Evolutionary conservation across 805 yeast genomes (phyloP).

Genomic region (Pichia nanzhaoensis): DNA sequence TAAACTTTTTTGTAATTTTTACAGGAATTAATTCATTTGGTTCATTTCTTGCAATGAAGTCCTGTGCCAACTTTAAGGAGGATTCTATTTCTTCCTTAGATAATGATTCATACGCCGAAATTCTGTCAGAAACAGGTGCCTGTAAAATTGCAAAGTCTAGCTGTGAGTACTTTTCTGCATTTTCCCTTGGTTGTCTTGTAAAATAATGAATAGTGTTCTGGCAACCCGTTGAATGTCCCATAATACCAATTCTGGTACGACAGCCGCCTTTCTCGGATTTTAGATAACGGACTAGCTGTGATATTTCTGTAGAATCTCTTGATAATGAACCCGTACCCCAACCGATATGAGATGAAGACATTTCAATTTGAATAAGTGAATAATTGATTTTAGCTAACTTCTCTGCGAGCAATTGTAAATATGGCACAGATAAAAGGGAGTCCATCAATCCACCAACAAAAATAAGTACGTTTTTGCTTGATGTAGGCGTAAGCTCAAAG

Average conservation of each 20-base stretch:
- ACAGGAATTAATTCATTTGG: slow-evolving; percentile 45
- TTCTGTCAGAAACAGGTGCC: slow-evolving; percentile 69
- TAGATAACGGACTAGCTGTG: slow-evolving; percentile 48
- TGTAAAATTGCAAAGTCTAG: slow-evolving; percentile 61
- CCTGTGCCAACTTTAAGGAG: slow-evolving; percentile 28
- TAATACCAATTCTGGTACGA: slow-evolving; percentile 46
- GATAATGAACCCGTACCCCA: slow-evolving; percentile 66
- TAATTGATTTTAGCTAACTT: slow-evolving; percentile 41
- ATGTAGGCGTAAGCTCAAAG: slow-evolving; percentile 40
- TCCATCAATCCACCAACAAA: slow-evolving; percentile 71
- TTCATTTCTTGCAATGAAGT: slow-evolving; percentile 38
- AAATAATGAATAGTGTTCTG: slow-evolving; percentile 68
- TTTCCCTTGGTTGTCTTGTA: slow-evolving; percentile 28
- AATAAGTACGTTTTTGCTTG: slow-evolving; percentile 45
- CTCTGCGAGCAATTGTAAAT: slow-evolving; percentile 42
- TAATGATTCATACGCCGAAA: slow-evolving; percentile 28
- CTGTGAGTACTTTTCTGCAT: slow-evolving; percentile 3
- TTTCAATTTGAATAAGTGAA: slow-evolving; percentile 51
- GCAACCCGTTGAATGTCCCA: slow-evolving; percentile 86
- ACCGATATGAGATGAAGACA: slow-evolving; percentile 56
- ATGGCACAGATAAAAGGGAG: slow-evolving; percentile 68
- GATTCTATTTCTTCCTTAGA: slow-evolving; percentile 17
- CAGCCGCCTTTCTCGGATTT: slow-evolving; percentile 38
- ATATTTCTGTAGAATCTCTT: slow-evolving; percentile 54
- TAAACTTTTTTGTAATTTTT: slow-evolving; percentile 38